Base-by-base conservation (phyloP, 441 rosid species). In the Erodium trifolium region DNA sequence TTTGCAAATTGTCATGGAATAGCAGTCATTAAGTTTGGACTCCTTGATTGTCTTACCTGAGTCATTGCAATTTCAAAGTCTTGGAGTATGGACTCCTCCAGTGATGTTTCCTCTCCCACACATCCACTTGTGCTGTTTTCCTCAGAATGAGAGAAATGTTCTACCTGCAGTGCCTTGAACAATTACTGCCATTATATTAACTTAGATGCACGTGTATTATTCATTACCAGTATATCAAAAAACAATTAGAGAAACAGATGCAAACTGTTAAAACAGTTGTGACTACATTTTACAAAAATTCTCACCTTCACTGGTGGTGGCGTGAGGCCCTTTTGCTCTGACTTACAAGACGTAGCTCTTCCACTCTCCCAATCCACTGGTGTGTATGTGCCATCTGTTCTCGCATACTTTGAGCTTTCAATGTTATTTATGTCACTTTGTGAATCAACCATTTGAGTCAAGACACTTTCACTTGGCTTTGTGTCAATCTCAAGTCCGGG, bases 1-100 rank as follows among this genome's bases (percentile, higher is more conserved):
- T 18, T 35, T 5, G 3, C 23, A 23, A 49, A 4, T 51, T 16
- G 2, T 17, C 8, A 39, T 8, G 49, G 49, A 43, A 8, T 19
- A 10, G 57, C 9, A 39, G 23, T 31, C 11, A 69, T 39, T 10
- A 18, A 2, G 16, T 41, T 9, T 37, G 0, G 27, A 43, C 47
- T 65, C 47, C 19, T 29, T 27, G 18, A 14, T 63, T 14, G 67
- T 49, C 71, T 71, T 68, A 93, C 99, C 89, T 85, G 87, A 69
- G 73, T 34, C 82, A 81, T 84, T 82, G 86, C 96, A 68, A 49
- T 78, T 73, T 82, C 88, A 64, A 93, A 85, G 68, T 91, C 96
- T 74, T 78, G 85, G 43, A 93, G 70, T 49, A 85, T 90, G 14
- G 82, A 77, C 77, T 85, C 88, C 76, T 88, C 96, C 0, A 80